A percentile compares a stretch with the other conserved stretches of the same genome.
These are phyloP conservation scores for Mrakia blollopis DNA, from an alignment of 768 basidiomycete genomes.

Conservation along the genomic window DNA sequence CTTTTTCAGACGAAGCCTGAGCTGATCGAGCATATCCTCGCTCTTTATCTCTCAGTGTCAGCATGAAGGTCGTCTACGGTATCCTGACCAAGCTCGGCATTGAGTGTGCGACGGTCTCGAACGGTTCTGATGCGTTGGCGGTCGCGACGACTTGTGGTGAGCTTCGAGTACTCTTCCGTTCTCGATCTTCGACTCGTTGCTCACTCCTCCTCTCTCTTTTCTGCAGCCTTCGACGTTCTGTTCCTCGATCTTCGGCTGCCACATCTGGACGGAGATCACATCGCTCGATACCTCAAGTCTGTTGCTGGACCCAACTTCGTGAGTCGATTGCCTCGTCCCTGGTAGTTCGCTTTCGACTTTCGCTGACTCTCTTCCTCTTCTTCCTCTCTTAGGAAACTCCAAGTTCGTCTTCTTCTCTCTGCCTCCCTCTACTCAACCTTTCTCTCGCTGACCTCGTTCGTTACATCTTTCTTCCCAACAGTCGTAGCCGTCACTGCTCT, in stretches of 20 bases:
- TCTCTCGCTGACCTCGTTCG: neutral
- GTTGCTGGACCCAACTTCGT: slow-evolving; percentile 91
- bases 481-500: slow-evolving; percentile 45
- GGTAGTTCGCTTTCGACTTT: neutral
- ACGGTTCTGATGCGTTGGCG: slow-evolving; percentile 94
- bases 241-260: slow-evolving; percentile 96
- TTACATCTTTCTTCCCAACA: slow-evolving; percentile 27
- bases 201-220: neutral
- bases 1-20: neutral
- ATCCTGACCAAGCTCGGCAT: slow-evolving; percentile 89
- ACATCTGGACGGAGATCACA: slow-evolving; percentile 91
- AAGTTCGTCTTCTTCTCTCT: neutral
- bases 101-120: slow-evolving; percentile 88
- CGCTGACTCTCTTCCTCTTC: neutral
- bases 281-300: slow-evolving; percentile 93
- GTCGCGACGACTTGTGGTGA: slow-evolving; percentile 94
- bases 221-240: slow-evolving; percentile 85
- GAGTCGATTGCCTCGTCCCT: slow-evolving; percentile 55
- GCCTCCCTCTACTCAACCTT: neutral
- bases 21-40: neutral
- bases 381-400: neutral
- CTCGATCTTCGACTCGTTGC: neutral
- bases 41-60: slow-evolving; percentile 51
- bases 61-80: slow-evolving; percentile 94
- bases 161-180: slow-evolving; percentile 44